These are phyloP conservation scores for Calonectria fujianensis DNA, from an alignment of 2,329 filamentous ascomycete species.

Conservation along the genomic window DNA sequence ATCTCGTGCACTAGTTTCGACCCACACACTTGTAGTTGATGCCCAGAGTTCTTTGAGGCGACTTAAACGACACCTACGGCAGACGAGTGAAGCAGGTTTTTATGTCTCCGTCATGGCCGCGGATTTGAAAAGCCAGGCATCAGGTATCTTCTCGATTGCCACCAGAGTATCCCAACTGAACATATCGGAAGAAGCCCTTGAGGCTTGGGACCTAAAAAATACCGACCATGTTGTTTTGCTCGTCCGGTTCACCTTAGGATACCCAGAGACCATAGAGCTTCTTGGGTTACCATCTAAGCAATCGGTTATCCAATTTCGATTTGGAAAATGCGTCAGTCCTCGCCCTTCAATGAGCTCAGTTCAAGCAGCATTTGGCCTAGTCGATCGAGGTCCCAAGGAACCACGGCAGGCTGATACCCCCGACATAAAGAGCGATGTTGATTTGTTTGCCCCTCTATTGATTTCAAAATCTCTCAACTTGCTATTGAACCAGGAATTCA, in stretches of 20 bases:
- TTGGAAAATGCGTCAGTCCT: constrained; percentile 83
- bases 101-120: constrained; percentile 78
- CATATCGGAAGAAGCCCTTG: constrained; percentile 83
- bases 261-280: constrained; percentile 75
- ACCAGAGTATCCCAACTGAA: constrained; percentile 81
- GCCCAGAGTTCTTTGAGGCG: constrained; percentile 29
- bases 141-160: constrained; percentile 77
- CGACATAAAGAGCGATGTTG: constrained; percentile 30
- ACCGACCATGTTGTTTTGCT: constrained; percentile 84
- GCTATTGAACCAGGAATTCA: constrained; percentile 77
- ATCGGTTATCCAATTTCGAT: constrained; percentile 71
- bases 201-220: constrained; percentile 83
- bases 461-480: constrained; percentile 82
- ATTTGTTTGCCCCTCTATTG: constrained; percentile 70
- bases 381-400: background rate
- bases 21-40: background rate
- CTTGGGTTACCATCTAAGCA: constrained; percentile 62
- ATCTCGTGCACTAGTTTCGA: constrained; percentile 6
- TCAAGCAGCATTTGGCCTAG: constrained; percentile 54
- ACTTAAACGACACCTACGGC: constrained; percentile 65
- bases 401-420: constrained; percentile 27
- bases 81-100: constrained; percentile 79
- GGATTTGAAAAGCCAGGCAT: constrained; percentile 63
- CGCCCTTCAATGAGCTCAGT: constrained; percentile 79
- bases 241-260: constrained; percentile 78